Evolutionary conservation across 495 filamentous ascomycete genomes (phyloP), one percentile per base, ranked within the genome.

Genomic region (Neurospora cerealis): DNA sequence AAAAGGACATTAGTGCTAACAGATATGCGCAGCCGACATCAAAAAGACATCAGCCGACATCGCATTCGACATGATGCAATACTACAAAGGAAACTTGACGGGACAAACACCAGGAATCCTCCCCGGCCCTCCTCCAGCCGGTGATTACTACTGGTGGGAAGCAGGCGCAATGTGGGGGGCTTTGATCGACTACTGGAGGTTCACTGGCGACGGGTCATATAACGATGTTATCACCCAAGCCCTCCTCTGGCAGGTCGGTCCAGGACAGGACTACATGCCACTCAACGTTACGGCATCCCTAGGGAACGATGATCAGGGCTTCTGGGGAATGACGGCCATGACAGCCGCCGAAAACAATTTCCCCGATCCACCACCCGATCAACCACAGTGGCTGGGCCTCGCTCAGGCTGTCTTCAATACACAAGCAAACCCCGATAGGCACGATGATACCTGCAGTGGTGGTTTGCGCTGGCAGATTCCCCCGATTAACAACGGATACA

Each of bases 381-480:
- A 89, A 75, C 90, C 87, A 34, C 90, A 90, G 73, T 94, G 90
- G 91, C 84, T 93, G 37, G 88, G 89, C 4, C 86, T 95, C 2
- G 93, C 91, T 4, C 92, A 95, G 83, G 91, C 88, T 71, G 92
- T 93, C 17, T 93, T 92, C 85, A 93, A 94, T 77, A 88, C 88
- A 5, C 91, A 93, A 77, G 86, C 86, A 1, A 72, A 70, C 37
- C 82, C 84, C 15, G 78, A 82, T 8, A 86, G 89, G 10, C 93
- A 92, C 89, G 89, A 93, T 77, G 79, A 80, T 0, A 80, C 83
- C 7, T 92, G 93, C 76, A 84, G 83, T n/a, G 91, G 91, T 66
- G 93, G 93, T 1, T 76, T 97, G 75, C 85, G 91, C 40, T 97
- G 94, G 94, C 94, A 97, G 84, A 92, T 96, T 69, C 91, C 91